These are phyloP conservation scores for Trichoderma koningii DNA, from an alignment of 2,329 filamentous ascomycete genomes.

Conservation along the genomic window DNA sequence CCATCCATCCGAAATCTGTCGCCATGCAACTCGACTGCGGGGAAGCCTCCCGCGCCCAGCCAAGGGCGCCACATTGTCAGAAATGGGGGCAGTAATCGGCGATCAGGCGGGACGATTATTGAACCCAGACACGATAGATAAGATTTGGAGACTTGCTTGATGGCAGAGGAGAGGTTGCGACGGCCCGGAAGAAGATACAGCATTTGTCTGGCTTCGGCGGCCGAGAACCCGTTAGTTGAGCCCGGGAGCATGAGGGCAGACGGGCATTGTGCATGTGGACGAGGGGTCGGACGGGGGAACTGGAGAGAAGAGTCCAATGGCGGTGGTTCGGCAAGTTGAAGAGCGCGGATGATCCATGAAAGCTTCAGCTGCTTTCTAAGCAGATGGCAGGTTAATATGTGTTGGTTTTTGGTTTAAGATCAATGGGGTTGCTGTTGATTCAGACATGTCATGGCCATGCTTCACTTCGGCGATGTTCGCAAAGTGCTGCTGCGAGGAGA, in stretches of 20 bases:
- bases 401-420: too few species aligned
- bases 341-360: neutral
- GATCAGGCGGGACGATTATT: neutral
- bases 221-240: slow-evolving; percentile 4
- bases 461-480: neutral
- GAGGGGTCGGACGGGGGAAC: neutral
- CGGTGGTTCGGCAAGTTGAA: neutral
- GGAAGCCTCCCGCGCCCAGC: neutral
- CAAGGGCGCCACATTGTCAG: neutral
- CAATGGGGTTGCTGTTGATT: too few species aligned
- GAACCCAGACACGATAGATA: neutral
- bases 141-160: too few species aligned
- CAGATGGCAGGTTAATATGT: neutral
- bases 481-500: neutral
- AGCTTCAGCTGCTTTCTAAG: neutral
- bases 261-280: neutral
- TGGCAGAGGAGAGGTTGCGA: neutral
- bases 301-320: neutral
- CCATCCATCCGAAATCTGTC: slow-evolving; percentile 3
- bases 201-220: neutral
- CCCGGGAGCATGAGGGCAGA: neutral
- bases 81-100: slow-evolving; percentile 2
- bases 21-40: slow-evolving; percentile 10
- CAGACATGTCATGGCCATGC: neutral
- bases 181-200: neutral